Conservation (phyloP, 805 yeast species). For the Myxozyma sirexii region DNA sequence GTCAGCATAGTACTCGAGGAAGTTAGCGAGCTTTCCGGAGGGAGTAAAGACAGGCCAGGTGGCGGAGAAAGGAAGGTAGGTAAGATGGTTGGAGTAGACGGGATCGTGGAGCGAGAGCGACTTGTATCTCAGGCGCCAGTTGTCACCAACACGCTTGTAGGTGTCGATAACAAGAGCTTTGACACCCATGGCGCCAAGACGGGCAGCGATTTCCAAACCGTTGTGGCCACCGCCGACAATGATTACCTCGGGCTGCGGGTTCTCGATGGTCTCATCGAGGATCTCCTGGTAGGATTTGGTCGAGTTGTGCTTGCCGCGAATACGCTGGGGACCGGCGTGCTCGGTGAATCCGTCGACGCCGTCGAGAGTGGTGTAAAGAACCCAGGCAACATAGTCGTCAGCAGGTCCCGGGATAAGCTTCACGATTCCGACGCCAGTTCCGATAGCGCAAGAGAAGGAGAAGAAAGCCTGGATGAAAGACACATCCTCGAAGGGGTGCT, state of each 20-base stretch:
- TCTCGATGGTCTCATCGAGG: conserved; percentile 14
- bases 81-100: conserved; percentile 49
- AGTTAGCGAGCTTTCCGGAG: conserved; percentile 51
- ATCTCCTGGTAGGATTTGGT: conserved; percentile 20
- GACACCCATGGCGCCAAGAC: conserved; percentile 49
- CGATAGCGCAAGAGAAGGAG: conserved; percentile 26
- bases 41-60: conserved; percentile 51
- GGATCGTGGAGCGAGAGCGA: conserved; percentile 53
- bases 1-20: conserved; percentile 49
- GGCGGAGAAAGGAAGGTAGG: conserved; percentile 48
- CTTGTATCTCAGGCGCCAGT: conserved; percentile 52
- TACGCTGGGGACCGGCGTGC: conserved; percentile 20
- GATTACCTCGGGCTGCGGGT: conserved; percentile 47
- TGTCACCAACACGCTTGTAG: conserved; percentile 48
- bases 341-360: conserved; percentile 24
- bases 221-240: conserved; percentile 55
- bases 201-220: conserved; percentile 50
- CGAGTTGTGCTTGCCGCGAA: conserved; percentile 26
- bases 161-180: conserved; percentile 48
- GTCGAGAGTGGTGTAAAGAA: conserved; percentile 29
- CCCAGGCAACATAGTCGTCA: conserved; percentile 22
- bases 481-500: conserved; percentile 21
- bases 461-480: conserved; percentile 22
- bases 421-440: conserved; percentile 23
- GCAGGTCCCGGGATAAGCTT: conserved; percentile 18